Percentiles rank a stretch among this genome's conserved stretches.
Conservation (phyloP, 2,329 filamentous ascomycete genomes). For the Tothia fuscella region DNA sequence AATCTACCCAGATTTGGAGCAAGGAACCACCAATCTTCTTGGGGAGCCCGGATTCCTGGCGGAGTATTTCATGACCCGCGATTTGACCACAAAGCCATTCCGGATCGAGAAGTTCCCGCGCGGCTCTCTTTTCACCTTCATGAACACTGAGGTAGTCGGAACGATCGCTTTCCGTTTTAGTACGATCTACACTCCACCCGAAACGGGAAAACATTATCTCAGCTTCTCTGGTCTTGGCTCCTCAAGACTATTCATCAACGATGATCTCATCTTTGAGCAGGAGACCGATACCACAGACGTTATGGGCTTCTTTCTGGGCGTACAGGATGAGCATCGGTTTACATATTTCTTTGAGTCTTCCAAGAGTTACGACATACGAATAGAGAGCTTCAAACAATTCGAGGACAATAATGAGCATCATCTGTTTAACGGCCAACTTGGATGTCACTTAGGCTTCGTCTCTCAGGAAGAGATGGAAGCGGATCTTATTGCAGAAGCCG, state of each 20-base stretch:
- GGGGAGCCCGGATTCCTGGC: slow-evolving; percentile 13
- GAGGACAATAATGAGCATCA: slow-evolving; percentile 13
- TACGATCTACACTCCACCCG: slow-evolving; percentile 12
- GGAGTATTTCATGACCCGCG: slow-evolving; percentile 12
- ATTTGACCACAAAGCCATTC: slow-evolving; percentile 10
- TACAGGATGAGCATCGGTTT: slow-evolving; percentile 14
- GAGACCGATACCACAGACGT: slow-evolving; percentile 11
- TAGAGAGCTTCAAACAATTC: slow-evolving; percentile 13
- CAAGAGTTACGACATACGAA: slow-evolving; percentile 12
- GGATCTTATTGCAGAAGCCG: slow-evolving; percentile 45
- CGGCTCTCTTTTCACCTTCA: slow-evolving; percentile 13
- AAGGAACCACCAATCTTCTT: slow-evolving; percentile 10
- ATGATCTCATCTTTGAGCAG: slow-evolving; percentile 7
- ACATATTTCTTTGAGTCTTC: slow-evolving; percentile 11
- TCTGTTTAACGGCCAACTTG: slow-evolving; percentile 14
- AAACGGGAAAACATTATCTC: slow-evolving; percentile 13
- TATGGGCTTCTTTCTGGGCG: slow-evolving; percentile 15
- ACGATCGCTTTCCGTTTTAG: slow-evolving; percentile 12
- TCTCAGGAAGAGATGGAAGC: slow-evolving; percentile 14
- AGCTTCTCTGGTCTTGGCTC: slow-evolving; percentile 15
- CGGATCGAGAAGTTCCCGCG: slow-evolving; percentile 14
- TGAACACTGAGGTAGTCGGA: slow-evolving; percentile 14
- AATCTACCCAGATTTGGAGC: slow-evolving; percentile 12
- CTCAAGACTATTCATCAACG: slow-evolving; percentile 14
- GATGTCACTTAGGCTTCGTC: slow-evolving; percentile 15